Percentiles rank a stretch among this genome's conserved stretches.
These are phyloP conservation scores for Comarum palustre DNA, from an alignment of 306 rosid species.

Conservation along the genomic window DNA sequence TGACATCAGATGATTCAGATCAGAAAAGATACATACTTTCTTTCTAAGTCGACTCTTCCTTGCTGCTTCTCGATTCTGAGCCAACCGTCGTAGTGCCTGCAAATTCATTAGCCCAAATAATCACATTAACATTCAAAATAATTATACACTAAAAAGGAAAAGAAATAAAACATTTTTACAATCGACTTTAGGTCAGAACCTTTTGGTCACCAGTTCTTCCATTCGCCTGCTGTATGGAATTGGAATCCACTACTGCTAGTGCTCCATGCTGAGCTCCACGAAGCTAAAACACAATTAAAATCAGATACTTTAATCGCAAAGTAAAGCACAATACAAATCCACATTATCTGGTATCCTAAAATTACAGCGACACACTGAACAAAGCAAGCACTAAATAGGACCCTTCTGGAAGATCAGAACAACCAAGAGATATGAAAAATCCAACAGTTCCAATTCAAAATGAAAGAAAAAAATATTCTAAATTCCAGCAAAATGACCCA, in stretches of 20 bases:
- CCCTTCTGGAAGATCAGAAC: neutral
- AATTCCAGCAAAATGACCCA: constrained; percentile 9
- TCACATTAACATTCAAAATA: neutral
- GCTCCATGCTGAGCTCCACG: constrained; percentile 44
- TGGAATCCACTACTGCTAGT: constrained; percentile 51
- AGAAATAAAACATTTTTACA: neutral
- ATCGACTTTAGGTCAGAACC: constrained; percentile 22
- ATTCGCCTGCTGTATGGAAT: constrained; percentile 52
- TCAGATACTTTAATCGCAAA: neutral
- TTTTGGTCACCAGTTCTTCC: constrained; percentile 53
- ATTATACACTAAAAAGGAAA: neutral
- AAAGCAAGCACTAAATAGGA: neutral
- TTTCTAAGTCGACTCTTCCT: constrained; percentile 70
- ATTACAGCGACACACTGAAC: neutral
- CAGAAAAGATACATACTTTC: constrained; percentile 46
- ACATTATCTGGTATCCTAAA: neutral
- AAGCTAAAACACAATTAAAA: constrained; percentile 32
- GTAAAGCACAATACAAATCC: neutral
- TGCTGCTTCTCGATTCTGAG: constrained; percentile 81
- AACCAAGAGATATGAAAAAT: neutral
- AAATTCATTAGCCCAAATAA: neutral
- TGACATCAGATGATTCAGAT: neutral
- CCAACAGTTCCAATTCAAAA: neutral
- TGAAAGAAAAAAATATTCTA: neutral
- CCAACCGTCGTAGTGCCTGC: constrained; percentile 64